A percentile compares a stretch with the other conserved stretches of the same genome.
These are phyloP conservation scores for Pleurotus tuoliensis DNA, from an alignment of 768 basidiomycete genomes.

Conservation along the genomic window DNA sequence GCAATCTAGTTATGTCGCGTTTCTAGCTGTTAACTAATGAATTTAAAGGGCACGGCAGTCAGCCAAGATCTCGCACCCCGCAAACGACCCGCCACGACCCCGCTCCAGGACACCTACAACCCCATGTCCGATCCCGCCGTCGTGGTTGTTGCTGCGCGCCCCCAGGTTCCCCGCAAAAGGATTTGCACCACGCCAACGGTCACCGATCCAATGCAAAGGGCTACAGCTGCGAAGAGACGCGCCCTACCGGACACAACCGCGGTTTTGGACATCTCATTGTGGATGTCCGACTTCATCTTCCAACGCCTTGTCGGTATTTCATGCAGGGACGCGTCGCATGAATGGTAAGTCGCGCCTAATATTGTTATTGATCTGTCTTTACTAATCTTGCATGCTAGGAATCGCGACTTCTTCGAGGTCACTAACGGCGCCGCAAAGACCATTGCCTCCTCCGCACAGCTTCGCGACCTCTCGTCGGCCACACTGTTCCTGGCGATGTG, in stretches of 20 bases:
- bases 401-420: background rate
- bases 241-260: background rate
- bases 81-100: background rate
- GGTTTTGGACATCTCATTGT: background rate
- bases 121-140: background rate
- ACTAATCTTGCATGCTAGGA: background rate
- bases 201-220: too few relatives aligned
- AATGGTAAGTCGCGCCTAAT: background rate
- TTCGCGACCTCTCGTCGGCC: background rate
- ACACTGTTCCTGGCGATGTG: constrained; percentile 52
- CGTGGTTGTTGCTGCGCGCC: background rate
- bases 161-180: background rate
- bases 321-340: background rate
- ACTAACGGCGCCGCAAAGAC: background rate
- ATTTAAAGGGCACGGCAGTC: too few relatives aligned
- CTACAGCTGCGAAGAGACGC: too few relatives aligned
- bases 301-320: background rate
- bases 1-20: background rate
- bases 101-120: background rate
- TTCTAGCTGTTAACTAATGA: too few relatives aligned
- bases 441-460: background rate
- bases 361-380: background rate
- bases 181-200: background rate
- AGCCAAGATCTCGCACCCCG: background rate
- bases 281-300: background rate